Base-by-base conservation (phyloP, 2,329 filamentous ascomycete genomes). In the Pseudopithomyces maydicus region DNA sequence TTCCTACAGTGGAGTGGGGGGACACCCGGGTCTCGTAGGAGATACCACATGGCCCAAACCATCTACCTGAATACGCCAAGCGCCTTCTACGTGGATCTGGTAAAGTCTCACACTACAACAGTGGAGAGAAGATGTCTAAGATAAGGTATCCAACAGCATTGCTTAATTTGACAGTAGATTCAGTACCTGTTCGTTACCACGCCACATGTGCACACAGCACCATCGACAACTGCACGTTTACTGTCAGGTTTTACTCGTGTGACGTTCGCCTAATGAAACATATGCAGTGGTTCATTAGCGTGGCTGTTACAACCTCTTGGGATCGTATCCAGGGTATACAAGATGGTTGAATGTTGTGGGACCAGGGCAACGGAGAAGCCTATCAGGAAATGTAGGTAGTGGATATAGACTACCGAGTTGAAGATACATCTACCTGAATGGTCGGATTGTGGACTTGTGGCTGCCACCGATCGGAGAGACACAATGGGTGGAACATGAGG, bases 371-470 rank as follows among this genome's bases (percentile, higher is more conserved):
- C 20, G 29, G 26, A 2, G 15, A 12, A 19, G 44, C 10, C 10
- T 22, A 20, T 15, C 10, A 5, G 20, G 15, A 33, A 47, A n/a
- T 20, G 15, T 10, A 20, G 39, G n/a, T 7, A 6, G 3, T 29
- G 5, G 26, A 8, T 29, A 29, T 8, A 8, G 4, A 8, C 8
- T 29, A 29, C 26, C 8, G 4, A 29, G n/a, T n/a, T 29, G 26
- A 29, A 29, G 26, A 29, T n/a, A n/a, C n/a, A n/a, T n/a, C n/a
- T n/a, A n/a, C n/a, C n/a, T 29, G 26, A 5, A 38, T 45, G 23
- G 19, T 52, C 47, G 20, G 42, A 39, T 49, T 22, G 55, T 57
- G 47, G 11, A 20, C 54, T 49, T 48, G 53, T 56, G 53, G 53
- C 57, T 50, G 39, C 17, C 26, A n/a, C 23, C 39, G 12, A 23